Base-by-base conservation (phyloP, 1,139 yeast species). In the Protomyces inundatus region DNA sequence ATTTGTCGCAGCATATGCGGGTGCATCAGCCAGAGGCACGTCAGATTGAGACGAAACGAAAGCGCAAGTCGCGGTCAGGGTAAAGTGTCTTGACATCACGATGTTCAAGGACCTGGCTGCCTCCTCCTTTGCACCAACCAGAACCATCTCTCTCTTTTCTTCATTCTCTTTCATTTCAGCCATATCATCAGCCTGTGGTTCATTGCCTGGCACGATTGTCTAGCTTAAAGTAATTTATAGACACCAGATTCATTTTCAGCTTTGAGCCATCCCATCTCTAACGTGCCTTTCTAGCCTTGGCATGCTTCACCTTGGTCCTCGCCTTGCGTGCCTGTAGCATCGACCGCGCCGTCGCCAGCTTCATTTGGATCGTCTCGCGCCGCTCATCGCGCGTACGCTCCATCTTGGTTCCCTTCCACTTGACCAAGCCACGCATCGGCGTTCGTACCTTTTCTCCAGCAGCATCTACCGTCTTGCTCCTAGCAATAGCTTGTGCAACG, bases 1-100 rank as follows among this genome's bases (percentile, higher is more conserved):
- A 87, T 71, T 77, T 87, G 70, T 82, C 85, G 55, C 93, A 87
- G 75, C 95, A 87, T 75, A 59, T 64, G 61, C 55, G 57, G 7
- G 57, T 64, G 34, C 48, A 42, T 42, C 16, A 23, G 16, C 48
- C 48, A 14, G 48, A 42, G 6, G n/a, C 48, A 32, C 48, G 48
- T 42, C 48, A 42, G 12, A 6, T 42, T 23, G 48, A 42, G 48
- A 23, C n/a, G 48, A 42, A 42, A 9, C 48, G 48, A 16, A 23
- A 30, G 30, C n/a, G 48, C 7, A 42, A 42, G 48, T 23, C 23
- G 23, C 23, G 23, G 23, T 23, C 23, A 23, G 23, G 23, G 23
- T 23, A 23, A 23, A 23, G 2, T 23, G 23, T 23, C 2, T 23
- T 23, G 23, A 23, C 23, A 23, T 23, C 23, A 23, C 23, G 23